phyloP scores from a whole-genome alignment of 1,139 yeast genomes.

The Suhomyces terraborum region DNA sequence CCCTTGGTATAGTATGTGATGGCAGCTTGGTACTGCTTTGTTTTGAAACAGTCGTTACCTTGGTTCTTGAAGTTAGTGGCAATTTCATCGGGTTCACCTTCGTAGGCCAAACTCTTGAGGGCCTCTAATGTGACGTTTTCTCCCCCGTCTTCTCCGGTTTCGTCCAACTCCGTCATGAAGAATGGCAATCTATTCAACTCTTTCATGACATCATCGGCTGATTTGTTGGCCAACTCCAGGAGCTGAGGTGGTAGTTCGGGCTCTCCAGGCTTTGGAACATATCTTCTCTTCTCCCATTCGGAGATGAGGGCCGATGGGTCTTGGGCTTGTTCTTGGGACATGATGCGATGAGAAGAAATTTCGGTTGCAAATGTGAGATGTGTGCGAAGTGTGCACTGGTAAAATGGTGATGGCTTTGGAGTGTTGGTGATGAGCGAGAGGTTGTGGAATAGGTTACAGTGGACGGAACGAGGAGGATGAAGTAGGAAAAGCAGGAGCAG shows the following conservation, averaged over 20 bases:
- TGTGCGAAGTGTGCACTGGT: conserved; percentile 1
- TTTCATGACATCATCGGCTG: conserved; percentile 73
- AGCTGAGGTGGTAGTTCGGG: conserved; percentile 85
- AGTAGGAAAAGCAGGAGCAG: too few species aligned
- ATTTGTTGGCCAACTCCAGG: conserved; percentile 61
- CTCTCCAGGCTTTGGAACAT: conserved; percentile 74
- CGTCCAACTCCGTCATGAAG: conserved; percentile 88
- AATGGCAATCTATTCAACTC: conserved; percentile 87
- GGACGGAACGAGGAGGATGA: neutral
- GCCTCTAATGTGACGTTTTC: conserved; percentile 82
- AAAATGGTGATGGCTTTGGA: neutral
- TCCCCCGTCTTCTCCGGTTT: conserved; percentile 75
- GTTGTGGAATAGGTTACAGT: neutral
- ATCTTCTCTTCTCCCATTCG: conserved; percentile 58
- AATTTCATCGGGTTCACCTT: conserved; percentile 91
- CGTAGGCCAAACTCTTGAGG: conserved; percentile 85
- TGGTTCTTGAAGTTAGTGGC: conserved; percentile 89
- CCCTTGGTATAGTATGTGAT: conserved; percentile 80
- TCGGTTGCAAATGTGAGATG: conserved; percentile 6
- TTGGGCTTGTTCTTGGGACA: conserved; percentile 16
- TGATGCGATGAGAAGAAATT: conserved; percentile 5
- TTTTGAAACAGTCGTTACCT: conserved; percentile 84
- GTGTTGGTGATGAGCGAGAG: neutral
- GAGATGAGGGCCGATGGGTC: conserved; percentile 25
- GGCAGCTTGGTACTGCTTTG: conserved; percentile 73